Conservation (phyloP, 148 eudicot genomes). For the Polygonum maritimum region DNA sequence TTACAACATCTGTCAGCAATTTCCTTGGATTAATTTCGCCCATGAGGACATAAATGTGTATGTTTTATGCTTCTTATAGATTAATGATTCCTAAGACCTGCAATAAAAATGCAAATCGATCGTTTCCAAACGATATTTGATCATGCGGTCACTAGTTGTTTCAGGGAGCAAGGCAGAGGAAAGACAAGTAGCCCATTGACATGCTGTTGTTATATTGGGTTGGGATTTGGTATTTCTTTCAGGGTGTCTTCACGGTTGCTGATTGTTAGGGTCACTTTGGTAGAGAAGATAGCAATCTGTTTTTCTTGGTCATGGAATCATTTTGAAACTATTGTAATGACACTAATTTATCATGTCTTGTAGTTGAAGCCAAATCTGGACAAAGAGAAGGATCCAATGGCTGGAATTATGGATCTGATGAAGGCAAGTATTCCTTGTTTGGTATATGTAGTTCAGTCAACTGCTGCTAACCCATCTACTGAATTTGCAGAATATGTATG, state of each 20-base stretch:
- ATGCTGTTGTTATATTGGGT: not conserved
- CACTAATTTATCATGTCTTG: not conserved
- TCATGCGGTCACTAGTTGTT: not conserved
- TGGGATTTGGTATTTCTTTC: not conserved
- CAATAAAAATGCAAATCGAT: not conserved
- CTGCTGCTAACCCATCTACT: not conserved
- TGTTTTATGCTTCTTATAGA: not conserved
- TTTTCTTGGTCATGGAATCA: not conserved
- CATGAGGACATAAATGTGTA: not conserved
- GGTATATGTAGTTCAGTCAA: not conserved
- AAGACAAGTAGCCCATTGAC: not conserved
- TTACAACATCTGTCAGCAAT: not conserved
- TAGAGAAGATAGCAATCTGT: not conserved
- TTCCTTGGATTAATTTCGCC: not conserved
- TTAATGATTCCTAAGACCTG: not conserved
- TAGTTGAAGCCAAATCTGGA: slow-evolving; percentile 71
- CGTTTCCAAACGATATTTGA: not conserved
- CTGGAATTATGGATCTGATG: slow-evolving; percentile 93
- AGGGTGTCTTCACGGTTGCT: not conserved
- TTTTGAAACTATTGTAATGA: not conserved
- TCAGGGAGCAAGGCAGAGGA: not conserved
- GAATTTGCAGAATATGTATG: slow-evolving; percentile 80
- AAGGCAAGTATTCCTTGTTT: slow-evolving; percentile 35
- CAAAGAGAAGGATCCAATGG: slow-evolving; percentile 86
- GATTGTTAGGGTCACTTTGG: not conserved